A percentile compares a stretch with the other conserved stretches of the same genome.
Conservation (phyloP, 257 asterid species). For the Gentiana macrophylla region DNA sequence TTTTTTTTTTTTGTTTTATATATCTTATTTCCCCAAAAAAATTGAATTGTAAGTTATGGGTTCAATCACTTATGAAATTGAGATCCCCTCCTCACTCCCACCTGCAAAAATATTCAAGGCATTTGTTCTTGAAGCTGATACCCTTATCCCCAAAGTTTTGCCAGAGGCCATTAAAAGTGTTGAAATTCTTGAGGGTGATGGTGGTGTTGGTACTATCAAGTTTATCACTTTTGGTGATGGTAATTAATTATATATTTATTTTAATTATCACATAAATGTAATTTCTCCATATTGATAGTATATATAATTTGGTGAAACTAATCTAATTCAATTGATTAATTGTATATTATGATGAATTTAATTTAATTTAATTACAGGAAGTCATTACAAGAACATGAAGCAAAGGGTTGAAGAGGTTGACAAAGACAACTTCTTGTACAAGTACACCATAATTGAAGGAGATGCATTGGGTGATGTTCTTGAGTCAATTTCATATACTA, state of each 20-base stretch:
- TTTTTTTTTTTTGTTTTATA: too few species aligned
- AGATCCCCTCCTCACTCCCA: constrained; percentile 28
- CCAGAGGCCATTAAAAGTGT: constrained; percentile 37
- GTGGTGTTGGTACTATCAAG: constrained; percentile 43
- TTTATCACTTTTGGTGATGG: constrained; percentile 34
- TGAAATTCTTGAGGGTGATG: constrained; percentile 40
- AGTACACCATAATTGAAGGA: constrained; percentile 38
- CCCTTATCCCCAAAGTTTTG: constrained; percentile 31
- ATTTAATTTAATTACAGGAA: constrained; percentile 17
- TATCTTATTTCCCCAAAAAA: too few species aligned
- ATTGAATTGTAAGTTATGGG: constrained; percentile 20
- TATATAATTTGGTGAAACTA: too few species aligned
- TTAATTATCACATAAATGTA: too few species aligned
- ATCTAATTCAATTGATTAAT: too few species aligned
- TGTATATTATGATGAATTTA: too few species aligned
- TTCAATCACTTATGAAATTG: constrained; percentile 21
- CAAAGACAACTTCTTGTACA: constrained; percentile 25
- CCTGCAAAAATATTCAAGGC: constrained; percentile 39
- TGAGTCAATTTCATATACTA: constrained; percentile 29
- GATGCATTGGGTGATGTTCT: constrained; percentile 27
- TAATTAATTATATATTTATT: background rate
- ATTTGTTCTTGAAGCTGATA: constrained; percentile 33
- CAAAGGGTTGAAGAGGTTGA: constrained; percentile 35
- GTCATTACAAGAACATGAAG: constrained; percentile 32
- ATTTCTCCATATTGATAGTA: too few species aligned